A percentile compares a stretch with the other conserved stretches of the same genome.
These are phyloP conservation scores for Pythium aphanidermatum DNA, from an alignment of 352 stramenopile species.

Conservation along the genomic window DNA sequence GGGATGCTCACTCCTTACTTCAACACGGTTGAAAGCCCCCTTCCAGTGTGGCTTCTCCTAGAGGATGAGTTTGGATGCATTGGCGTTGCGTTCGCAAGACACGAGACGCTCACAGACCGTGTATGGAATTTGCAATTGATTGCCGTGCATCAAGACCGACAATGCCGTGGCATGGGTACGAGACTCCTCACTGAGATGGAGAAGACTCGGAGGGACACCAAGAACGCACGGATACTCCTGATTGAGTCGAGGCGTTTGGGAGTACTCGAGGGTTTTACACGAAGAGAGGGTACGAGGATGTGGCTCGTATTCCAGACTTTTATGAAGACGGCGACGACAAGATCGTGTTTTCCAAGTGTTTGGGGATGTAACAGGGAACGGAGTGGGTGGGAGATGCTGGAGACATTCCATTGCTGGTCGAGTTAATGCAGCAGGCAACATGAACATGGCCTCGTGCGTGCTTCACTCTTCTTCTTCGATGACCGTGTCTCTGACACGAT, in stretches of 20 bases:
- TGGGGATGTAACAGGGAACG: no score
- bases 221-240: background rate
- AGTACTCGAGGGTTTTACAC: conserved; percentile 1
- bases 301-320: conserved; percentile 3
- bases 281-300: background rate
- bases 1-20: background rate
- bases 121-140: conserved; percentile 8
- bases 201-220: background rate
- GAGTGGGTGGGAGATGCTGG: no score
- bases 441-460: no score
- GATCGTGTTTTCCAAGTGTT: background rate
- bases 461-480: no score
- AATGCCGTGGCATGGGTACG: conserved; percentile 1
- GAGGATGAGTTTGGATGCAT: background rate
- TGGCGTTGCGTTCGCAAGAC: conserved; percentile 1
- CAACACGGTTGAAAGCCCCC: background rate
- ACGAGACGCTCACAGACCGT: conserved; percentile 5
- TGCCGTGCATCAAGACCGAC: background rate
- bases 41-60: background rate
- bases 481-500: no score
- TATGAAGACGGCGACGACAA: conserved; percentile 10
- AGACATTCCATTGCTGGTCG: no score
- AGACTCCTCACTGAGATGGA: background rate
- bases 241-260: conserved; percentile 1
- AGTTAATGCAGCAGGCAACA: no score